phyloP scores from a whole-genome alignment of 257 asterid species.

The Solanum raphanifolium region DNA sequence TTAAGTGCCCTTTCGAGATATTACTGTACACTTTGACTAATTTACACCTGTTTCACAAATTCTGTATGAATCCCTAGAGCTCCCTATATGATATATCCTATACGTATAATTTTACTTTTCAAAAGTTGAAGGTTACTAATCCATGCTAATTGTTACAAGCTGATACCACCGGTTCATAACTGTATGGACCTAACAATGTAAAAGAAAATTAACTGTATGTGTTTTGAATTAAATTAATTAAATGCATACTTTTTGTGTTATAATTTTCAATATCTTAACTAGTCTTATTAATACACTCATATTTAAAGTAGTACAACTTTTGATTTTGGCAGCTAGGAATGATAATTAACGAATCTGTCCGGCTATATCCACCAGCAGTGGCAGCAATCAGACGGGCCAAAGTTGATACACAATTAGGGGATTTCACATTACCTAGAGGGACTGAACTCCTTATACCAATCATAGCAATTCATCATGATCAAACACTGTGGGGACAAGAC shows the following conservation, averaged over 20 bases:
- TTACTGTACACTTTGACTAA: too few relatives aligned
- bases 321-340: constrained; percentile 34
- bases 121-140: not conserved
- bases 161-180: not conserved
- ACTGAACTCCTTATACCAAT: constrained; percentile 66
- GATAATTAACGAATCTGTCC: constrained; percentile 65
- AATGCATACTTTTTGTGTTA: too few relatives aligned
- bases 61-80: not conserved
- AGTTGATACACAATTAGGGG: constrained; percentile 50
- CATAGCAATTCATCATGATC: constrained; percentile 54
- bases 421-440: constrained; percentile 54
- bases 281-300: too few relatives aligned
- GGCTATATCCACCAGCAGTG: constrained; percentile 73
- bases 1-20: too few relatives aligned
- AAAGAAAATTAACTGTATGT: not conserved
- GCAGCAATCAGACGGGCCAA: constrained; percentile 69
- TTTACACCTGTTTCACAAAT: not conserved
- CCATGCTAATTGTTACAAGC: not conserved
- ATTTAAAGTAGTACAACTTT: not conserved
- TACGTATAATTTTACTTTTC: not conserved
- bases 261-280: too few relatives aligned
- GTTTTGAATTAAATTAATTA: not conserved
- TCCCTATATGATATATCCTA: not conserved
- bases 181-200: not conserved
- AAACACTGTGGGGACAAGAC: constrained; percentile 65